Evolutionary conservation across 2,329 filamentous ascomycete genomes (phyloP), one percentile per base, ranked within the genome.

Genomic region (Trichoderma sp.): DNA sequence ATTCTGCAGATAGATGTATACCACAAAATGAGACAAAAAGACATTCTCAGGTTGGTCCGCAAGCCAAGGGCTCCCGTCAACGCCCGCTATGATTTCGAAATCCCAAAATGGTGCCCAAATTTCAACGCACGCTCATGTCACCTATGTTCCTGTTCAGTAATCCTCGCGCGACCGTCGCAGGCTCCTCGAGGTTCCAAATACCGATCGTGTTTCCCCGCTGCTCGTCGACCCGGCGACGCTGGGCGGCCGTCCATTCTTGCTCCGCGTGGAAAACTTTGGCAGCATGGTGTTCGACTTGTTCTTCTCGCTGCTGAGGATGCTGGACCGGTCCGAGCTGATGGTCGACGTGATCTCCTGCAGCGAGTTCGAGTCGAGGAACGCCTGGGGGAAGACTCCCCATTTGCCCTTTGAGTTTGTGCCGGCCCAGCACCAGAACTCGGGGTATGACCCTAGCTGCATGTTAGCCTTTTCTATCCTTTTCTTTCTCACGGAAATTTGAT

Each of bases 391-490:
- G 60, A 86, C 79, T 29, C 85, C 85, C 77, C 80, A 82, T 74
- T 82, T 84, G 4, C 84, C 84, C 69, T 83, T 84, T 42, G 81
- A 71, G 68, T 85, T 86, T 17, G 77, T 83, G 2, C 84, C 85
- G 0, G 81, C 82, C 85, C 84, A 87, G 74, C 84, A 87, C 84
- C 85, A 87, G 69, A 85, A 82, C 13, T 83, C 81, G 25, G 78
- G 76, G 67, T 83, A 79, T 2, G 78, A 71, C 80, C 80, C 83
- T 84, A 9, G 13, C 29, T 4, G 3, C 19, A 4, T 37, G 67
- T 73, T 45, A 73, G 53, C 45, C 8, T 5, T 5, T 25, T 17
- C 27, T 17, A 15, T 13, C 37, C 19, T 48, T 25, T 22, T 5
- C 8, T 39, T 19, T 39, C 19, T n/a, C 35, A n/a, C 3, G 5